These are phyloP conservation scores for Populus nigra DNA, from an alignment of 345 rosid species.

Conservation along the genomic window DNA sequence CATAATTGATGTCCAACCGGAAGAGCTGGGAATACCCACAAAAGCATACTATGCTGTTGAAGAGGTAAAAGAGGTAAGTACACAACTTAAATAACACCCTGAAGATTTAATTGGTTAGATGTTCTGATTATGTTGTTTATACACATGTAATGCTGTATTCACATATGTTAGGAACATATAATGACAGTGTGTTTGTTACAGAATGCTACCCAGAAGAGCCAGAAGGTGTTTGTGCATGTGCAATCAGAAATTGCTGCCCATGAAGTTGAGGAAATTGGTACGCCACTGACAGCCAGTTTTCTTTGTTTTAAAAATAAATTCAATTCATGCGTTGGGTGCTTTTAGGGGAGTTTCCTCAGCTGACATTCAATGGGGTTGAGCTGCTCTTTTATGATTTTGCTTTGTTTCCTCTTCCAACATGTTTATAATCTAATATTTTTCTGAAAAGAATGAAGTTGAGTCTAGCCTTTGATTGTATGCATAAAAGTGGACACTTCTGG, in stretches of 20 bases:
- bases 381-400: background rate
- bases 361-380: background rate
- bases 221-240: constrained; percentile 74
- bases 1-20: constrained; percentile 87
- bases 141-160: background rate
- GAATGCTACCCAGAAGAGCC: constrained; percentile 90
- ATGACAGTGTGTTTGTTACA: constrained; percentile 25
- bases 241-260: constrained; percentile 81
- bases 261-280: constrained; percentile 94
- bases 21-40: constrained; percentile 86
- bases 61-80: constrained; percentile 77
- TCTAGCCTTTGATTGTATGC: background rate
- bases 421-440: background rate
- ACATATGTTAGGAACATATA: background rate
- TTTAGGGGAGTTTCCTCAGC: background rate
- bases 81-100: background rate
- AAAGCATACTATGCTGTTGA: constrained; percentile 85
- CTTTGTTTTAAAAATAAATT: background rate
- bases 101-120: background rate
- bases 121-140: background rate
- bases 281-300: constrained; percentile 3
- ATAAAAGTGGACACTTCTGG: background rate
- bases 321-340: background rate
- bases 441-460: background rate
- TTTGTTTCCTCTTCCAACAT: background rate